These are phyloP conservation scores for Sclerotinia spermophila DNA, from an alignment of 2,329 filamentous ascomycete genomes.

Conservation along the genomic window DNA sequence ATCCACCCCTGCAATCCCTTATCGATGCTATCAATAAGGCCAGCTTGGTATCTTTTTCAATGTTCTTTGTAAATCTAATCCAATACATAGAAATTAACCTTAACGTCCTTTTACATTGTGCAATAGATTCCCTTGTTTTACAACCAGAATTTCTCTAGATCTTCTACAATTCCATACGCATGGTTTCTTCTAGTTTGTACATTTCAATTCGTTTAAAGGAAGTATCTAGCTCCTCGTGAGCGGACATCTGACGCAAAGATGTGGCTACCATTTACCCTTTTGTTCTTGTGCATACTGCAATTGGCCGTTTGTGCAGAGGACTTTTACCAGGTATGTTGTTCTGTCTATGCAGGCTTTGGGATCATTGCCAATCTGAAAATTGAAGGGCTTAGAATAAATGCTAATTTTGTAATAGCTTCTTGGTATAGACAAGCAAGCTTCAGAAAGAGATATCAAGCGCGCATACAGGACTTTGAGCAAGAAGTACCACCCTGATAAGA, in stretches of 20 bases:
- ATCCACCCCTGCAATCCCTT: conserved; percentile 3
- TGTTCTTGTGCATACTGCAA: conserved; percentile 53
- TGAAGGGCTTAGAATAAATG: background rate
- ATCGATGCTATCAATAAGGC: conserved; percentile 19
- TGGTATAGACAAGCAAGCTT: conserved; percentile 72
- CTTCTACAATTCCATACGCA: conserved; percentile 1
- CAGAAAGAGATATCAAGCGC: conserved; percentile 85
- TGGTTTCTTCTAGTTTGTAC: conserved; percentile 3
- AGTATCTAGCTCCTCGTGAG: conserved; percentile 20
- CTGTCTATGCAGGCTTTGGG: background rate
- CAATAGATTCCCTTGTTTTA: conserved; percentile 10
- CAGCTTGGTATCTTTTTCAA: conserved; percentile 21
- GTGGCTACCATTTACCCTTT: conserved; percentile 51
- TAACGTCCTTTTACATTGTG: background rate
- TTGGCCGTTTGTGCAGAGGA: conserved; percentile 61
- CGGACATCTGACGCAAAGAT: conserved; percentile 38
- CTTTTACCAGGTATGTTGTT: conserved; percentile 67
- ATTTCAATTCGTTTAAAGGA: conserved; percentile 7
- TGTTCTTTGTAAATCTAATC: background rate
- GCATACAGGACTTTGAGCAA: conserved; percentile 91
- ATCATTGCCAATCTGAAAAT: background rate
- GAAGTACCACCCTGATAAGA: conserved; percentile 97
- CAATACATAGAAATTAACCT: background rate
- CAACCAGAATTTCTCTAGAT: background rate
- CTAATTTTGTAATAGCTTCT: conserved; percentile 56